A percentile compares a stretch with the other conserved stretches of the same genome.
phyloP scores from a whole-genome alignment of 2,329 filamentous ascomycete species.

The Aspergillaceae sp. region DNA sequence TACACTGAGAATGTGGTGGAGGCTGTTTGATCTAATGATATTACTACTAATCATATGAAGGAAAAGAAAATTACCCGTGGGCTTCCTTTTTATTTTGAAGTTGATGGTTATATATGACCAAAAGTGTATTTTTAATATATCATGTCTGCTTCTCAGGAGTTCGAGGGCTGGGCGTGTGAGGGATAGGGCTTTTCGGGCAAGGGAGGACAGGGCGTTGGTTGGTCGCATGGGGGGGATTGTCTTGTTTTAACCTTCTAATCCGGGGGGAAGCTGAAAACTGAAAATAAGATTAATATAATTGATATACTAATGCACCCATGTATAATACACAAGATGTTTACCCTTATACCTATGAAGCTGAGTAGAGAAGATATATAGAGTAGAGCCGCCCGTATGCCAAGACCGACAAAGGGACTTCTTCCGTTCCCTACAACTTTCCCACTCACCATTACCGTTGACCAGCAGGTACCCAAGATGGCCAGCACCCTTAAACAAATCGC shows the following conservation, averaged over 20 bases:
- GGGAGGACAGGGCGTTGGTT: too few species aligned
- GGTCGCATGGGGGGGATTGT: too few species aligned
- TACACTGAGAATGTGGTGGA: slow-evolving; percentile 24
- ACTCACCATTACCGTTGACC: background rate
- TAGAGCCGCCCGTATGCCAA: background rate
- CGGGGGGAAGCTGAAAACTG: too few species aligned
- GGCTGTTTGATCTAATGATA: slow-evolving; percentile 16
- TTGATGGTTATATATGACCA: slow-evolving; percentile 17
- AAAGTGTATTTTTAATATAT: slow-evolving; percentile 2
- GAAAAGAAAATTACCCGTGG: slow-evolving; percentile 1
- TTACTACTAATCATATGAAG: slow-evolving; percentile 2
- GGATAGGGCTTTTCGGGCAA: background rate
- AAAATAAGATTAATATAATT: too few species aligned
- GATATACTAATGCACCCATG: background rate
- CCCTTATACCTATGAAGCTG: too few species aligned
- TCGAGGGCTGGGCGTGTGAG: background rate
- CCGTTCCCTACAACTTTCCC: slow-evolving; percentile 1
- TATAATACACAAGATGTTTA: background rate
- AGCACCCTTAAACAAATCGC: slow-evolving; percentile 8
- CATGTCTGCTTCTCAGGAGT: background rate
- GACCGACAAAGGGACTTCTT: background rate
- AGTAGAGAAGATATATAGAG: too few species aligned
- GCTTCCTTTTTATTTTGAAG: slow-evolving; percentile 12
- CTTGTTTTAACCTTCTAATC: too few species aligned
- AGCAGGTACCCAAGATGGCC: slow-evolving; percentile 6